These are phyloP conservation scores for Penicillium sclerotiorum DNA, from an alignment of 2,329 filamentous ascomycete species.

Conservation along the genomic window DNA sequence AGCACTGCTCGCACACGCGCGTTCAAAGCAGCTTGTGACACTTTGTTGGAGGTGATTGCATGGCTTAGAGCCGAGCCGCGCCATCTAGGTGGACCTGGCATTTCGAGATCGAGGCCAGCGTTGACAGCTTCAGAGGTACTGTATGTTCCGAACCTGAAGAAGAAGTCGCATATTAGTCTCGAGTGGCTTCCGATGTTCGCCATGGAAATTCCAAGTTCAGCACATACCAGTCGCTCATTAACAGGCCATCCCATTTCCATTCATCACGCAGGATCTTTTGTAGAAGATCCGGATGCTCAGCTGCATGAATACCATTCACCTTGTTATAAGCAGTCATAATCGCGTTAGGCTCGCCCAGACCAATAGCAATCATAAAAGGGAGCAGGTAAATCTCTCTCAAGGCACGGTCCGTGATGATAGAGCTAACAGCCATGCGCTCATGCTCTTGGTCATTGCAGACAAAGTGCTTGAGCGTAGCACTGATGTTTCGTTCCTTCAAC, in stretches of 20 bases:
- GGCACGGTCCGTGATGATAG: conserved; percentile 52
- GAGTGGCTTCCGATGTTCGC: too few species aligned
- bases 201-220: not conserved
- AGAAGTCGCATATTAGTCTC: not conserved
- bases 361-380: conserved; percentile 63
- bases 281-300: conserved; percentile 42
- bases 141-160: conserved; percentile 43
- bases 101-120: conserved; percentile 48
- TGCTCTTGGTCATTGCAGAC: conserved; percentile 50
- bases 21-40: conserved; percentile 55
- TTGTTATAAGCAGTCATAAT: conserved; percentile 63
- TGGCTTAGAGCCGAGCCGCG: conserved; percentile 36
- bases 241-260: conserved; percentile 47
- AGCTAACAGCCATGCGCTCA: conserved; percentile 43
- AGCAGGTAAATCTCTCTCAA: conserved; percentile 65
- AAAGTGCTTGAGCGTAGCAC: conserved; percentile 73
- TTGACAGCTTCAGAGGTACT: conserved; percentile 43
- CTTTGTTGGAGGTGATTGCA: conserved; percentile 55
- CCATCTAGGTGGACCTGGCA: conserved; percentile 45
- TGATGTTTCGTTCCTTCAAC: conserved; percentile 71
- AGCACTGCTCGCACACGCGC: conserved; percentile 58
- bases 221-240: conserved; percentile 49
- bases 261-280: conserved; percentile 45
- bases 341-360: conserved; percentile 56
- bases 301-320: conserved; percentile 53